Base-by-base conservation (phyloP, 768 basidiomycete genomes). In the Pleurotus sapidus region DNA sequence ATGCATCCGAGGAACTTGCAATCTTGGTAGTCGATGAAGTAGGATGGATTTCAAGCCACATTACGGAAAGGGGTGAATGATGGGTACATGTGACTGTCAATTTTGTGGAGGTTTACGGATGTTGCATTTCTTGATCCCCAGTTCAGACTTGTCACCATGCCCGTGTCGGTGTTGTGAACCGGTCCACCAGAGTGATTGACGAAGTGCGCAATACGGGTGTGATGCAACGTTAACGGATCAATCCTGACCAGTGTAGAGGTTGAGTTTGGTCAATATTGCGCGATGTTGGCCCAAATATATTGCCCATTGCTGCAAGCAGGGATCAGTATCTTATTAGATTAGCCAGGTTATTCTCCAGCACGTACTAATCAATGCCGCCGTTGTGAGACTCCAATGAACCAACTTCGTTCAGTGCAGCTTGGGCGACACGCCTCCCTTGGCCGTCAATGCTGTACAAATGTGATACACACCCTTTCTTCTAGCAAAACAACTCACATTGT, bases 231-330 rank as follows among this genome's bases (percentile, higher is more conserved):
- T 18, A 54, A 18, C 1, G 51, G 51, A n/a, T 54, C 51, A n/a
- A 54, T 38, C 42, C 39, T 39, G 39, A 54, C 20, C 37, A 54
- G 51, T 4, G 27, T 54, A 23, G 51, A 54, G 1, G 51, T 54
- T 38, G 51, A 40, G 39, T 54, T 54, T 4, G 51, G 51, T 9
- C 51, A 38, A 42, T 54, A 54, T n/a, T 54, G 51, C 11, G 51
- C 51, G 18, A 54, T 54, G 20, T 54, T 54, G n/a, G 51, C 51
- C 51, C 51, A 54, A 23, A 54, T 24, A 23, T 54, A 54, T 38
- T 18, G 39, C 38, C 51, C 51, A 42, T 54, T 38, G 15, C 51
- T 54, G 17, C 15, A n/a, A 17, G 38, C 17, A 50, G 17, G 1
- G 15, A 4, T 27, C 47, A 37, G 17, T 7, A 50, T 11, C 1